Conservation (phyloP, 371 early-diverging fungal genomes). For the Capillidium heterosporum region DNA sequence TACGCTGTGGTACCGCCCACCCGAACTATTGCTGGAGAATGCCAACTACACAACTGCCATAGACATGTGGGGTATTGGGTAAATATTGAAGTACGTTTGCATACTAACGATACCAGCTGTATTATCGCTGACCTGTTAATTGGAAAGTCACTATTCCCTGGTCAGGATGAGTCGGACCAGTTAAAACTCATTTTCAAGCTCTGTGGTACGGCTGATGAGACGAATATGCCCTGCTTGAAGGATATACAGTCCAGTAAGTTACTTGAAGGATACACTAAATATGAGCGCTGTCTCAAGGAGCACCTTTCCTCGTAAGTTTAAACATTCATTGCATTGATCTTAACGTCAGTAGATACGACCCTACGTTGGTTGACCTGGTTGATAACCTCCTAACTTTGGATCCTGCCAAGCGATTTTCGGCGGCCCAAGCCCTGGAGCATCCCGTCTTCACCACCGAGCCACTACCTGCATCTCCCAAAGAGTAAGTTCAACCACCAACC, state of each 20-base stretch:
- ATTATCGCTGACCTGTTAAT: slow-evolving; percentile 73
- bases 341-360: too few species aligned
- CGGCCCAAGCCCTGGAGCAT: slow-evolving; percentile 59
- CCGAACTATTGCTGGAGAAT: slow-evolving; percentile 90
- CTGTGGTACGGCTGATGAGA: slow-evolving; percentile 61
- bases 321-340: too few species aligned
- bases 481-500: background rate
- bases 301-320: too few species aligned
- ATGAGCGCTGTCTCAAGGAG: too few species aligned
- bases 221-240: too few species aligned
- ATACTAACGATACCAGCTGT: slow-evolving; percentile 21
- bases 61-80: slow-evolving; percentile 98
- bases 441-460: slow-evolving; percentile 38
- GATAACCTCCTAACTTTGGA: slow-evolving; percentile 52
- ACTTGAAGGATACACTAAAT: too few species aligned
- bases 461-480: slow-evolving; percentile 17
- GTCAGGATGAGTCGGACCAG: slow-evolving; percentile 61
- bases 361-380: background rate
- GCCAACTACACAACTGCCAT: slow-evolving; percentile 85
- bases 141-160: slow-evolving; percentile 58
- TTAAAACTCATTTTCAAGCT: slow-evolving; percentile 52
- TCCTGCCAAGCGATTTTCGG: slow-evolving; percentile 56
- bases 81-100: slow-evolving; percentile 1
- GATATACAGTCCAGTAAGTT: too few species aligned
- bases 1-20: slow-evolving; percentile 98